Base-by-base conservation (phyloP, 768 basidiomycete species). In the Mycena haematopus region DNA sequence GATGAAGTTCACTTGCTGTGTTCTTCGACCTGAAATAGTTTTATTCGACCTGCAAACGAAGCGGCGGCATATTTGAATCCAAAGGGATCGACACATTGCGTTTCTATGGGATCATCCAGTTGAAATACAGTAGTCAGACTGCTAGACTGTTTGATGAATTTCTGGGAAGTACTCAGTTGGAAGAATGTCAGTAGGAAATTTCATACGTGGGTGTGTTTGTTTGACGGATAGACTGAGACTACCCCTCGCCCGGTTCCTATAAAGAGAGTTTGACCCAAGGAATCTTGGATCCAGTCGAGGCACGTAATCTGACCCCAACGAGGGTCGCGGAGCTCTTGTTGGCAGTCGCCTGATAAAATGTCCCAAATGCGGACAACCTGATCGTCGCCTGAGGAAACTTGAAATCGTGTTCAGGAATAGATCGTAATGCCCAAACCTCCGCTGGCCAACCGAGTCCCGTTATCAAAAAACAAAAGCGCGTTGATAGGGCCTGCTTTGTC, bases 311-410 rank as follows among this genome's bases (percentile, higher is more conserved):
- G 54, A 17, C 54, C 54, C 54, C 44, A 56, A 9, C 1, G 11
- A 8, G 44, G 0, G n/a, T 56, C 29, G n/a, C 0, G 7, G 19
- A 56, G 29, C 14, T 56, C 44, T 27, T 56, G 54, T 10, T 31
- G 54, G 29, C 54, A 56, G n/a, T 56, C 31, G 3, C 54, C 54
- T 6, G 54, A 56, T 5, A 6, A n/a, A 8, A 56, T 29, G 25
- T 56, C 42, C 54, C 54, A 56, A 22, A 46, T 56, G 4, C 54
- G 40, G 2, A 56, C 17, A 22, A 31, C 19, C 24, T 35, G 29
- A n/a, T 56, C 54, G 29, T 56, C 44, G 19, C 54, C 54, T 56
- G 19, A n/a, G n/a, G 10, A 2, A 14, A 9, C 5, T n/a, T n/a
- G 40, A 4, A 13, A 22, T 45, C 1, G 22, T 6, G 3, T 6